Base-by-base conservation (phyloP, 371 early-diverging fungal genomes). In the Dichotomocladium elegans region DNA sequence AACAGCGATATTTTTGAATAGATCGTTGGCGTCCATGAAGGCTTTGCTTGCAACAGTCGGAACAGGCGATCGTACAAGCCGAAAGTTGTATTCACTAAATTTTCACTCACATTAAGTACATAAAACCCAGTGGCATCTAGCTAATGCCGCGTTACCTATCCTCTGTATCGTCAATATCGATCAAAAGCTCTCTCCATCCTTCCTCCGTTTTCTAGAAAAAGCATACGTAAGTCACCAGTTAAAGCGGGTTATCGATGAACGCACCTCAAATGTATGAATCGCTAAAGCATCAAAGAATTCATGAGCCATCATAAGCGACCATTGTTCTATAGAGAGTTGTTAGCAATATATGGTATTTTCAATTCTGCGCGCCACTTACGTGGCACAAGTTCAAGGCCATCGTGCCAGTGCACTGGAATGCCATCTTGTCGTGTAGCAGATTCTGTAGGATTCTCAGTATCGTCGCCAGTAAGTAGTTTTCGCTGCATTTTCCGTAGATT, bases 201-300 rank as follows among this genome's bases (percentile, higher is more conserved):
- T 83, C 67, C 1, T 71, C 65, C 1, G 88, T 86, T 66, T 77
- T 78, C 79, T 90, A 44, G n/a, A n/a, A n/a, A n/a, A n/a, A n/a
- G n/a, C n/a, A n/a, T 61, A 27, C 27, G 19, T 12, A 48, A 11
- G 24, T 21, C 25, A 19, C 28, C 31, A 43, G 8, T 19, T 41
- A 22, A 29, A 15, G 29, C 5, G 3, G 35, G 10, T 24, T 4
- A 29, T 46, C 28, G 21, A 35, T 27, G 19, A 28, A 25, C 22
- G 17, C 14, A 88, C 87, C 70, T 91, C 76, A 61, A 94, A 95
- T 55, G 82, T 84, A 69, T 90, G 88, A 26, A 97, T 79, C 0
- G 98, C 96, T 29, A 98, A 68, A 1, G 98, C 98, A 62, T 98
- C 98, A 72, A 98, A 95, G 44, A 96, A 96, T 70, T 98, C 98